Percentiles rank a stretch among this genome's conserved stretches.
phyloP scores from a whole-genome alignment of 768 basidiomycete species.

The Pisolithus orientalis region DNA sequence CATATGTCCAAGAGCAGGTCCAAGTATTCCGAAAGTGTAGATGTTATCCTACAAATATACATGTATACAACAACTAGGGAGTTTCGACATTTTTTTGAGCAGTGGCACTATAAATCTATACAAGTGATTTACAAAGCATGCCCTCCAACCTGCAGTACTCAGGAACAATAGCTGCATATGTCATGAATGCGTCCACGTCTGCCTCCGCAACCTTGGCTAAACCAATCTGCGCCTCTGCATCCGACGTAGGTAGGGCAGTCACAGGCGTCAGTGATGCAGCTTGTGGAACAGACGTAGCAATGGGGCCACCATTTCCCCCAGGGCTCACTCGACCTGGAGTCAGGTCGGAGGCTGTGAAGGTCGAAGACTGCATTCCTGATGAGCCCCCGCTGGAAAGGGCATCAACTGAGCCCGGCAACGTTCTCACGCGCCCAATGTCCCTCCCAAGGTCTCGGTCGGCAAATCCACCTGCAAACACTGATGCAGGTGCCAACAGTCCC shows the following conservation, averaged over 20 bases:
- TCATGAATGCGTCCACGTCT: slow-evolving; percentile 79
- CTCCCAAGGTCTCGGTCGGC: slow-evolving; percentile 37
- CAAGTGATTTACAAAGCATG: slow-evolving; percentile 63
- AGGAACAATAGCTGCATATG: slow-evolving; percentile 79
- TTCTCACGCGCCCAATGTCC: slow-evolving; percentile 43
- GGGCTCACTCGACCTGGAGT: slow-evolving; percentile 28
- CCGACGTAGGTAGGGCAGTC: slow-evolving; percentile 62
- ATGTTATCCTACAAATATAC: too few species aligned
- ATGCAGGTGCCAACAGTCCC: slow-evolving; percentile 19
- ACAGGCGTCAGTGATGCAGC: slow-evolving; percentile 62
- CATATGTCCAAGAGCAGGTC: too few species aligned
- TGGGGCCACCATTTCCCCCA: slow-evolving; percentile 24
- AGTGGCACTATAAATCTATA: slow-evolving; percentile 16
- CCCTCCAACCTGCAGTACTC: slow-evolving; percentile 78
- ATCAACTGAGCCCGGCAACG: slow-evolving; percentile 43
- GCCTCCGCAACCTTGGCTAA: slow-evolving; percentile 79
- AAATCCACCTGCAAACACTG: slow-evolving; percentile 30
- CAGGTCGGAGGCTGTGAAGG: slow-evolving; percentile 60
- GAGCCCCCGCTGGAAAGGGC: slow-evolving; percentile 26
- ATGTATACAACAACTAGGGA: too few species aligned
- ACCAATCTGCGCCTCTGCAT: slow-evolving; percentile 69
- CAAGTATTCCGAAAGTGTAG: too few species aligned
- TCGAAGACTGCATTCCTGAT: slow-evolving; percentile 39
- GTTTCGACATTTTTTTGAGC: too few species aligned
- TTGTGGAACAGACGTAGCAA: slow-evolving; percentile 8